Base-by-base conservation (phyloP, 2,329 filamentous ascomycete species). In the Pseudogymnoascus sp. region DNA sequence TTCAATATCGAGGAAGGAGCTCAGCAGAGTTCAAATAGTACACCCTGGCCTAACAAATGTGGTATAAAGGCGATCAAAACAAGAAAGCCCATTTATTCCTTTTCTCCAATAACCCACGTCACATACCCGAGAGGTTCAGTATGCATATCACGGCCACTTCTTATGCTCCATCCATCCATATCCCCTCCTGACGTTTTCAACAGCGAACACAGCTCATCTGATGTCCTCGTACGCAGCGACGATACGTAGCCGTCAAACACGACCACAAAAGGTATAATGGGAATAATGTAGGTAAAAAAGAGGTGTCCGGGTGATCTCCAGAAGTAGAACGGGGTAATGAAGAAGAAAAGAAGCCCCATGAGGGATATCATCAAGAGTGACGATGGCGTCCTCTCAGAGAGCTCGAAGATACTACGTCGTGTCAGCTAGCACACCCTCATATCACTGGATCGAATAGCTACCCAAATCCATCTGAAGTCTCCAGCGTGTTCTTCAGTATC, bases 191-290 rank as follows among this genome's bases (percentile, higher is more conserved):
- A 84, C 3, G 77, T 77, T 63, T 81, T 79, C 67, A 91, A 74
- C 68, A 92, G 73, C 0, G 72, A 71, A 72, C 86, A 77, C 4
- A 90, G 82, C 75, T 92, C 90, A 13, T 82, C 80, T 0, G 86
- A 80, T 3, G 84, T 89, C 63, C 89, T 81, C 6, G 88, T 90
- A 48, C 90, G 78, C 68, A 92, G 72, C 41, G 83, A 83, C 8
- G 86, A 90, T 60, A 91, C 80, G 64, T 84, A 77, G 2, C 89
- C 89, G 74, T 92, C 90, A 70, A 88, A 87, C 0, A 85, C 80
- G 16, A 90, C 76, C 7, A 90, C 83, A 65, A 88, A 82, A 0
- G 89, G 88, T 14, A 91, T 75, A 11, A 91, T 76, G 0, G 89
- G 89, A 6, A 90, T 71, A 1, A 85, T 66, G 70, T 87, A 92